Evolutionary conservation across 2,329 filamentous ascomycete genomes (phyloP), one percentile per base, ranked within the genome.

Genomic region (Drechmeria coniospora): DNA sequence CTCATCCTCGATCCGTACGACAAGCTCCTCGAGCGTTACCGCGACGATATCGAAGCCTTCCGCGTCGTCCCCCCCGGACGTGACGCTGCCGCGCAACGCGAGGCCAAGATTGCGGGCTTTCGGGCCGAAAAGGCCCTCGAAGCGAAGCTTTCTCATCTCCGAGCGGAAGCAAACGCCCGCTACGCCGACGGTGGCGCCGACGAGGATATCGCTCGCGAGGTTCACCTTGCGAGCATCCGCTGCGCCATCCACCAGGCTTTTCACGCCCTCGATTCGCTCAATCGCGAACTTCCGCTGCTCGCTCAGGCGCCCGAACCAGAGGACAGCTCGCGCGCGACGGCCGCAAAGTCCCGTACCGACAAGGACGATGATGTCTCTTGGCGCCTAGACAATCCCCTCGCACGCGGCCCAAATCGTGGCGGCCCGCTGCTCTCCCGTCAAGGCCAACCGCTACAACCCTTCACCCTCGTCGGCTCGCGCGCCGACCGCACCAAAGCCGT

Each of bases 361-460:
- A 34, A 44, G 11, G 41, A 43, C 4, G 45, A 57, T 10, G 62
- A 70, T 28, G 60, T 55, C 16, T 77, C 72, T 5, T 78, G 87
- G 13, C 73, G 78, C 2, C 61, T 95, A 2, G 87, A 95, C 47
- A 53, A 59, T 25, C 65, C 71, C 6, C 46, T 75, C 22, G 59
- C 59, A 20, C 63, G 65, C 8, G 44, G 59, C 47, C 42, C 60
- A 38, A 53, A 41, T 46, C 61, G 35, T 54, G 69, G 44, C 54
- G 81, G 82, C 0, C 82, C 87, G 1, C 61, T 95, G 13, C 62
- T 98, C 15, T 80, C 74, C 36, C 67, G 63, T 35, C 65, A 76
- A 32, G 90, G 90, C 24, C 90, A 82, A 47, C 90, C 90, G 10
- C 61, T 95, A 40, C 74, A 86, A 41, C 87, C 87, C 1, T 95